A percentile compares a stretch with the other conserved stretches of the same genome.
Conservation (phyloP, 176 grass and related monocot genomes). For the Pontederia paniculata region DNA sequence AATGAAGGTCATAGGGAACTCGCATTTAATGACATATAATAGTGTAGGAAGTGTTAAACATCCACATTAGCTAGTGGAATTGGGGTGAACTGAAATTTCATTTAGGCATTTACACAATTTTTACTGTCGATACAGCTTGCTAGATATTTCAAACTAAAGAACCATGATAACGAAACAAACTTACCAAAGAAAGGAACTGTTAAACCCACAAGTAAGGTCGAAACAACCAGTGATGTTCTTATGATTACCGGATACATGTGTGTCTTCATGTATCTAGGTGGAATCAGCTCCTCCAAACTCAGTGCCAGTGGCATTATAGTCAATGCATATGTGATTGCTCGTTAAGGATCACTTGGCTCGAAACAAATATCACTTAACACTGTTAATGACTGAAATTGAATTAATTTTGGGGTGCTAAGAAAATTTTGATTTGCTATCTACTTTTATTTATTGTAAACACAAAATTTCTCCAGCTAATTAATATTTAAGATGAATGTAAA, state of each 20-base stretch:
- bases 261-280: slow-evolving; percentile 43
- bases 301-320: slow-evolving; percentile 63
- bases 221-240: slow-evolving; percentile 56
- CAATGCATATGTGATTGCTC: slow-evolving; percentile 63
- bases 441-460: neutral
- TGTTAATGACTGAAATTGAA: neutral
- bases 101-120: neutral
- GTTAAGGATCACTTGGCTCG: slow-evolving; percentile 35
- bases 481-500: too few species aligned
- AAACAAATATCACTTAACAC: neutral
- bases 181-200: slow-evolving; percentile 86
- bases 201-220: slow-evolving; percentile 63
- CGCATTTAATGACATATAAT: too few species aligned
- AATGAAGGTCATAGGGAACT: neutral
- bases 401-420: neutral
- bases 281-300: slow-evolving; percentile 89
- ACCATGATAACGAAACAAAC: neutral
- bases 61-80: too few species aligned
- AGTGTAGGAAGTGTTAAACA: too few species aligned
- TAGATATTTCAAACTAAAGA: slow-evolving; percentile 1
- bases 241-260: slow-evolving; percentile 63
- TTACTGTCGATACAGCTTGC: neutral
- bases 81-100: too few species aligned
- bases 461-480: too few species aligned
- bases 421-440: neutral